Conservation (phyloP, 2,329 filamentous ascomycete species). For the Colletotrichum orbiculare region DNA sequence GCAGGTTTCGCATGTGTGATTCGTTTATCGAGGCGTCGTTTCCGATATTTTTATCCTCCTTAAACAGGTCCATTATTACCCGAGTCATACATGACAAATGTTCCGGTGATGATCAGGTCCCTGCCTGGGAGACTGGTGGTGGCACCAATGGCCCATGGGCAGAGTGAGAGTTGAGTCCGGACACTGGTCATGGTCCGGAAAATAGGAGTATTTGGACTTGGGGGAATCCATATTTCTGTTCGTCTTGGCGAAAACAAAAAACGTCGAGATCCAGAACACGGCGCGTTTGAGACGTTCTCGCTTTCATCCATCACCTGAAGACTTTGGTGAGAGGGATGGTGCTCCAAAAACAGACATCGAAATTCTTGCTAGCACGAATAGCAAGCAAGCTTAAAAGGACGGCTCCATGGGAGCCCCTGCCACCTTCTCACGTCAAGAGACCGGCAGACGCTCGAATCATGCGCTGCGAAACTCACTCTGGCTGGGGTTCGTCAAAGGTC, state of each 20-base stretch:
- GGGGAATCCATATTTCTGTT: slow-evolving; percentile 23
- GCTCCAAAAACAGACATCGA: slow-evolving; percentile 3
- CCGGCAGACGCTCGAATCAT: slow-evolving; percentile 19
- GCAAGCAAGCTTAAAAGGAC: slow-evolving; percentile 16
- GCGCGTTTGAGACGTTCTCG: slow-evolving; percentile 25
- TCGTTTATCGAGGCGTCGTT: slow-evolving; percentile 8
- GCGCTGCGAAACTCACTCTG: slow-evolving; percentile 12
- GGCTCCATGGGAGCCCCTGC: slow-evolving; percentile 11
- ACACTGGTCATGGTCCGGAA: not conserved
- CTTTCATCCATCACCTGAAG: not conserved
- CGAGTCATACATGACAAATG: slow-evolving; percentile 28
- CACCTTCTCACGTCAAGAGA: slow-evolving; percentile 6
- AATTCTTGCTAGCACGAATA: slow-evolving; percentile 4
- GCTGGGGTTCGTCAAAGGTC: slow-evolving; percentile 4
- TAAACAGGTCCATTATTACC: not conserved
- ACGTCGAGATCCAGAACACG: slow-evolving; percentile 9
- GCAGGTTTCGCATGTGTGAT: slow-evolving; percentile 5
- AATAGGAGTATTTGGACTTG: slow-evolving; percentile 15
- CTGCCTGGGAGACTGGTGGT: slow-evolving; percentile 9
- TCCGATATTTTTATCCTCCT: slow-evolving; percentile 7
- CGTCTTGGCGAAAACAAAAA: slow-evolving; percentile 25
- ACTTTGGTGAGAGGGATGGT: no score
- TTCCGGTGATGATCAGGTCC: not conserved
- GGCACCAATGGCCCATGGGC: slow-evolving; percentile 1
- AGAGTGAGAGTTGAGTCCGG: slow-evolving; percentile 4